Conservation (phyloP, 2,329 filamentous ascomycete genomes). For the Botrytis medusae region DNA sequence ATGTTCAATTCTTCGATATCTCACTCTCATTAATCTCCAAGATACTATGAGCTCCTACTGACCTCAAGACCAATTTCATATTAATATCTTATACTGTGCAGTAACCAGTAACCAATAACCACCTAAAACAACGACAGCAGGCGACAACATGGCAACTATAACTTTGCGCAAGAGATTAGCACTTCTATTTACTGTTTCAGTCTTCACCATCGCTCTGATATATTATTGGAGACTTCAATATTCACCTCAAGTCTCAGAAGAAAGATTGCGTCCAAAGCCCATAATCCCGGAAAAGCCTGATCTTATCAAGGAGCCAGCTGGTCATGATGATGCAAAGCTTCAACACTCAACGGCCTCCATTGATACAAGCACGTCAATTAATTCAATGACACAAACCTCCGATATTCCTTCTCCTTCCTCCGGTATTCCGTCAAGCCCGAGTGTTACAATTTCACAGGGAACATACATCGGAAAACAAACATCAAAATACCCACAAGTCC, state of each 20-base stretch:
- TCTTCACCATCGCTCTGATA: constrained; percentile 7
- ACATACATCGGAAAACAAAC: constrained; percentile 32
- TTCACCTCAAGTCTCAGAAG: constrained; percentile 1
- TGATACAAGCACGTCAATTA: neutral
- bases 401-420: neutral
- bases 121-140: neutral
- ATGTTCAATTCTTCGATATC: neutral
- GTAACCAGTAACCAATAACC: neutral
- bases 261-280: neutral
- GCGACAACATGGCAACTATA: constrained; percentile 4
- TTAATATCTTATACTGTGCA: neutral
- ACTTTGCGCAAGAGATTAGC: constrained; percentile 14
- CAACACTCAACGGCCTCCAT: neutral
- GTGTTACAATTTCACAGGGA: constrained; percentile 34
- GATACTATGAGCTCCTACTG: neutral
- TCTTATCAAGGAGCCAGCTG: neutral
- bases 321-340: constrained; percentile 4
- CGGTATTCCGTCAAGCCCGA: neutral
- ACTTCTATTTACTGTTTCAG: neutral
- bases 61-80: neutral
- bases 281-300: constrained; percentile 11
- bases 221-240: constrained; percentile 18
- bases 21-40: neutral
- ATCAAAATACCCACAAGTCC: constrained; percentile 27
- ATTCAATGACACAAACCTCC: neutral